Evolutionary conservation across 1,139 yeast genomes (phyloP), one percentile per base, ranked within the genome.

Genomic region (Lodderomyces orthopsilosis): DNA sequence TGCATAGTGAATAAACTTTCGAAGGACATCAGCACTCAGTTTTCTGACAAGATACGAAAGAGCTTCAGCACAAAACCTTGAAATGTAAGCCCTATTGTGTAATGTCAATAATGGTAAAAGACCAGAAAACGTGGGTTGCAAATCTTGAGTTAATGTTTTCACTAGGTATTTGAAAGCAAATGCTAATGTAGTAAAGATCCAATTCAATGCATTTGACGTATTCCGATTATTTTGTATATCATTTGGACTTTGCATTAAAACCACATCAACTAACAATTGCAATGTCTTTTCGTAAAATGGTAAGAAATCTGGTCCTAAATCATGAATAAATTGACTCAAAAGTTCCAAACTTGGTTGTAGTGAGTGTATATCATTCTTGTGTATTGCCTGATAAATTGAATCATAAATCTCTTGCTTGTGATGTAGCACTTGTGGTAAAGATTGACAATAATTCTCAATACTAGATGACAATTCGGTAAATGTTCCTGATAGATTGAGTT

Each of bases 1-100:
- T 4, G 85, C 70, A 51, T 70, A 77, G 1, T 65, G 56, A 6
- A 86, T 65, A 35, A 85, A 75, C 0, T 57, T 51, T 2, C 60
- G 56, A 38, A 90, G 64, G 4, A 77, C 68, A 1, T 72, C 74
- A 0, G 72, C 60, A 15, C 72, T 72, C 54, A 86, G 75, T 60
- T 88, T 89, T 58, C 95, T 78, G 10, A 93, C 70, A 47, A 93
- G 69, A 54, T 86, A 93, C 0, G 97, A 87, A 41, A 93, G 63
- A 0, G 97, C 93, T 61, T 93, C 98, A 0, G 97, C 91, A 27
- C 96, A 83, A 56, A 91, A 93, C 48, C 96, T 72, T 1, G 89
- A 74, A 35, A 91, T 75, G 53, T 85, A 86, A 15, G 77, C 77
- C 46, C 80, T 77, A 47, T 75, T 77, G 42, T 66, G 67, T 48